Base-by-base conservation (phyloP, 108 stramenopile genomes). In the Licmophora abbreviata region DNA sequence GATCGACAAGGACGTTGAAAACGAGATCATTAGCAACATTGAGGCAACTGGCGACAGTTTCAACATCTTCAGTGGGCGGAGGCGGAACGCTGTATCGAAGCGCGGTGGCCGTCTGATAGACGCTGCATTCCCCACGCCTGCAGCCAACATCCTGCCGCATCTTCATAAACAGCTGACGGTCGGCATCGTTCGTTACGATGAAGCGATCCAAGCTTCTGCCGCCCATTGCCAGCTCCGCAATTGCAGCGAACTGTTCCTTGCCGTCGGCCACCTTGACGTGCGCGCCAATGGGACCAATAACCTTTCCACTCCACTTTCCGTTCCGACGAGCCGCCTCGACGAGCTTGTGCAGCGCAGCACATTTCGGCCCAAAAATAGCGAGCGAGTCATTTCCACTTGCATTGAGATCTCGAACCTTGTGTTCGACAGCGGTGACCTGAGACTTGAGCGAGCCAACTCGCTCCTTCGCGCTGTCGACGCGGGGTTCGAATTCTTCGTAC, bases 1-100 rank as follows among this genome's bases (percentile, higher is more conserved):
- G 51, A 63, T 92, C 90, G 20, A 87, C 81, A 7, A 92, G 69
- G 34, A 66, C 73, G 53, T 92, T 92, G 66, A 85, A 85, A 1
- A 85, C 82, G 51, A 88, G 59, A 44, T 81, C 76, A 55, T 88
- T 71, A 0, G 73, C 61, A 44, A 85, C 51, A 36, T 48, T 72
- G 27, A 92, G 24, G 17, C 73, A 74, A 49, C 64, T 71, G 5
- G 73, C 69, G 18, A 90, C 77, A 5, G 76, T 77, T 52, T 85
- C 83, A 48, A 90, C 63, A 14, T 80, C 82, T 5, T 75, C 65
- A n/a, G 63, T 66, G 1, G 83, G 81, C n/a, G 67, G 61, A 25
- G 47, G 41, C 4, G 75, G 81, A 27, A 81, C 59, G 12, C 50
- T 51, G 56, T 76, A 85, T 29, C 77, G 52, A 10, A 69, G 52